Percentiles rank a stretch among this genome's conserved stretches.
These are phyloP conservation scores for Flagelloscypha sp. DNA, from an alignment of 768 basidiomycete genomes.

Conservation along the genomic window DNA sequence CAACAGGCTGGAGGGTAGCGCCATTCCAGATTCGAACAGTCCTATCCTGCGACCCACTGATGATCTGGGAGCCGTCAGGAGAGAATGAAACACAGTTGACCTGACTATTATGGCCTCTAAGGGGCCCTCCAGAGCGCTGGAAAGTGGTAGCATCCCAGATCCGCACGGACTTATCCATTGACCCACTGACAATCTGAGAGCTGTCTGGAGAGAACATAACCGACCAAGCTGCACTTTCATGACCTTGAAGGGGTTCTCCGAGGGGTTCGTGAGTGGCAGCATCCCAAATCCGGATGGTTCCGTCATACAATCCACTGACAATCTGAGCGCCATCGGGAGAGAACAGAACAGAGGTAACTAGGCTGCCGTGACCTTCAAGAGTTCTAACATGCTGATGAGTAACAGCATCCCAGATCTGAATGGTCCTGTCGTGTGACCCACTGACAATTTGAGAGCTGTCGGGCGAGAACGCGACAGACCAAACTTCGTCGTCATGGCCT, in stretches of 20 bases:
- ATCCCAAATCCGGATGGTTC: slow-evolving; percentile 13
- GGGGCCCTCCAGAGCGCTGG: background rate
- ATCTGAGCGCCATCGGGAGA: slow-evolving; percentile 13
- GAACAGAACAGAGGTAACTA: slow-evolving; percentile 10
- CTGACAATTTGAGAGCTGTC: slow-evolving; percentile 8
- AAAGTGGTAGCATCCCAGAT: slow-evolving; percentile 11
- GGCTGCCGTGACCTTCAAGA: slow-evolving; percentile 8
- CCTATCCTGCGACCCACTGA: slow-evolving; percentile 12
- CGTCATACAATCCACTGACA: slow-evolving; percentile 13
- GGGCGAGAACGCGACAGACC: slow-evolving; percentile 7
- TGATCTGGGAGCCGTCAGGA: slow-evolving; percentile 13
- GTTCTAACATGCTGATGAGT: slow-evolving; percentile 3
- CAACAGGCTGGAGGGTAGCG: background rate
- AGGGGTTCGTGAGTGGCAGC: background rate
- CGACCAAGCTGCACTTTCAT: slow-evolving; percentile 2
- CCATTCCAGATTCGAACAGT: slow-evolving; percentile 13
- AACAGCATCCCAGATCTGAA: slow-evolving; percentile 8
- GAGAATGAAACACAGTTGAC: slow-evolving; percentile 12
- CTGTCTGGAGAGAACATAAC: slow-evolving; percentile 15
- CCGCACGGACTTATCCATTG: slow-evolving; percentile 5
- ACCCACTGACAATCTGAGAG: slow-evolving; percentile 5
- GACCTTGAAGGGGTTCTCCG: slow-evolving; percentile 3
- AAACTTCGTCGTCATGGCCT: background rate
- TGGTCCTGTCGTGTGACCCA: slow-evolving; percentile 6
- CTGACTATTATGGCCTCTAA: slow-evolving; percentile 5